These are phyloP conservation scores for Metarhizium anisopliae DNA, from an alignment of 2,329 filamentous ascomycete species.

Conservation along the genomic window DNA sequence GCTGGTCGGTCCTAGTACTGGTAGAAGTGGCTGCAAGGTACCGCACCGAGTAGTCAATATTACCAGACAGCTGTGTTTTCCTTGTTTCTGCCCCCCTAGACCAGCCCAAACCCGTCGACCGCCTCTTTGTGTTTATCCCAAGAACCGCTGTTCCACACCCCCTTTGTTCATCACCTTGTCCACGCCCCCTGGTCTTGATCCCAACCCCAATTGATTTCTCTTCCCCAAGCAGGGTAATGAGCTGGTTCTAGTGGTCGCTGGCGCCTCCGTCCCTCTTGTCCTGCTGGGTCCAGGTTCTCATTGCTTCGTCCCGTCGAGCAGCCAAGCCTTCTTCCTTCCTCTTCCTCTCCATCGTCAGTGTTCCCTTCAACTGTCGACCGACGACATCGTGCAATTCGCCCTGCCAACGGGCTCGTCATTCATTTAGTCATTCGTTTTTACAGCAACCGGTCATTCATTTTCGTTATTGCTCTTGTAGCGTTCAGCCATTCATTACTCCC, in stretches of 20 bases:
- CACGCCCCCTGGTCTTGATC: not conserved
- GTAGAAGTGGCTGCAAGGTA: too few relatives aligned
- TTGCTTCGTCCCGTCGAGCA: slow-evolving; percentile 14
- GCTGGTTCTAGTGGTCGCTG: not conserved
- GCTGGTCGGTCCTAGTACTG: too few relatives aligned
- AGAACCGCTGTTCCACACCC: slow-evolving; percentile 2
- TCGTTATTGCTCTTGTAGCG: slow-evolving; percentile 1
- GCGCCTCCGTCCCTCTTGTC: not conserved
- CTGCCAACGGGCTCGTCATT: slow-evolving; percentile 51
- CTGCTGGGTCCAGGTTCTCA: slow-evolving; percentile 8
- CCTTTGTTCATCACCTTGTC: not conserved
- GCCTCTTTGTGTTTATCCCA: not conserved
- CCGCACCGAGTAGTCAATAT: too few relatives aligned
- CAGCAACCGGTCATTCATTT: slow-evolving; percentile 32
- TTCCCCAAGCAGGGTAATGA: not conserved
- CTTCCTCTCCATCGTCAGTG: slow-evolving; percentile 23
- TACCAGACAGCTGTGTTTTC: too few relatives aligned
- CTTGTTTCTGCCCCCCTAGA: too few relatives aligned
- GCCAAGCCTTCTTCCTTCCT: slow-evolving; percentile 14
- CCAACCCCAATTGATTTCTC: not conserved
- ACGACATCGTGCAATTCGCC: slow-evolving; percentile 24
- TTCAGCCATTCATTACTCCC: slow-evolving; percentile 3
- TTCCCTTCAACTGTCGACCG: slow-evolving; percentile 26
- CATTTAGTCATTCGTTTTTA: slow-evolving; percentile 30
- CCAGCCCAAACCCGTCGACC: too few relatives aligned